phyloP scores from a whole-genome alignment of 768 basidiomycete genomes.

The Ramaria sp. region DNA sequence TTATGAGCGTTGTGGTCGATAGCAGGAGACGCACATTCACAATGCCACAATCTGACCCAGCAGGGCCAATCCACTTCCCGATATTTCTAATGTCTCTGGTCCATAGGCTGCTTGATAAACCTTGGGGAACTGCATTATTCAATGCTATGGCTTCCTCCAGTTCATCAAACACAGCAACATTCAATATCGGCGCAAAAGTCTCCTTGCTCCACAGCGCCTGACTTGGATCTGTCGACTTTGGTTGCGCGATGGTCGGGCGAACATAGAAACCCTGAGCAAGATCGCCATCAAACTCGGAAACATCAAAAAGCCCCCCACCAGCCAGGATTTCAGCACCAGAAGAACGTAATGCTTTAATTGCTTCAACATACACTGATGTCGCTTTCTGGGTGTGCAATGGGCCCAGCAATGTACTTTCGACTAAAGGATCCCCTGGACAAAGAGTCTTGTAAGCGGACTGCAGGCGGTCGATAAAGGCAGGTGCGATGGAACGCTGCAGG shows the following conservation, averaged over 20 bases:
- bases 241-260: slow-evolving; percentile 73
- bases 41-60: slow-evolving; percentile 85
- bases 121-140: slow-evolving; percentile 88
- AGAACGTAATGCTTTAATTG: slow-evolving; percentile 49
- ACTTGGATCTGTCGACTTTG: slow-evolving; percentile 40
- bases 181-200: slow-evolving; percentile 84
- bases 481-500: slow-evolving; percentile 72
- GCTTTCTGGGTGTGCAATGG: slow-evolving; percentile 72
- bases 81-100: slow-evolving; percentile 74
- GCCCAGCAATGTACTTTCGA: slow-evolving; percentile 62
- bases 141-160: slow-evolving; percentile 78
- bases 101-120: slow-evolving; percentile 88
- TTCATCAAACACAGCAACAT: slow-evolving; percentile 78
- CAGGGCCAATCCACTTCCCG: slow-evolving; percentile 87
- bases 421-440: slow-evolving; percentile 79
- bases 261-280: slow-evolving; percentile 77
- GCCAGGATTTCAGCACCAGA: slow-evolving; percentile 68
- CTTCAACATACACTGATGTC: slow-evolving; percentile 50
- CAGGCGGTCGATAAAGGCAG: slow-evolving; percentile 66
- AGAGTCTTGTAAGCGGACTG: slow-evolving; percentile 62
- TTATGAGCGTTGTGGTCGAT: neutral
- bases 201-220: slow-evolving; percentile 67
- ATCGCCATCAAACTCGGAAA: slow-evolving; percentile 32
- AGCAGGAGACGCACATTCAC: slow-evolving; percentile 56
- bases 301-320: slow-evolving; percentile 40